Evolutionary conservation across 768 basidiomycete species (phyloP).

Genomic region (Calocybe cyanea): DNA sequence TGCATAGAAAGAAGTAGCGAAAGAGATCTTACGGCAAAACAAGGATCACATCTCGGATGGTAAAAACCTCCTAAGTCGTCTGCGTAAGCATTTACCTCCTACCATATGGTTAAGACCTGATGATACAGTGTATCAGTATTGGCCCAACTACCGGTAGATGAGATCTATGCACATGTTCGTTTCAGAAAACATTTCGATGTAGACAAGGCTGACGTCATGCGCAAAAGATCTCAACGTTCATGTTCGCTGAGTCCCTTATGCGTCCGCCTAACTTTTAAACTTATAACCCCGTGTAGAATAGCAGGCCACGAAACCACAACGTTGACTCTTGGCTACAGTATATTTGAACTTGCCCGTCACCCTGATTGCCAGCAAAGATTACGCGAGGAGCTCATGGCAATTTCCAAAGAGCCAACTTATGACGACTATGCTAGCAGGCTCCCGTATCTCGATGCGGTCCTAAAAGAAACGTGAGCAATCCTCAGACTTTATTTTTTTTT

Average conservation of each 20-base stretch:
- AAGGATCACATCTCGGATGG: too few species aligned
- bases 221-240: background rate
- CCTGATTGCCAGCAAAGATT: background rate
- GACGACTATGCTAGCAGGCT: background rate
- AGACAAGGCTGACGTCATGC: too few species aligned
- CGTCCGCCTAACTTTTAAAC: too few species aligned
- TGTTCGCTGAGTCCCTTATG: background rate
- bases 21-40: too few species aligned
- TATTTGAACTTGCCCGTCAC: background rate
- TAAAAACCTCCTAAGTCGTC: too few species aligned
- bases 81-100: too few species aligned
- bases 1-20: background rate
- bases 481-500: too few species aligned
- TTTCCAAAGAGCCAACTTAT: background rate
- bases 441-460: conserved; percentile 1
- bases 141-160: too few species aligned
- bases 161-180: too few species aligned
- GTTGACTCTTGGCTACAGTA: background rate
- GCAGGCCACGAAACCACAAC: background rate
- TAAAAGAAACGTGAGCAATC: background rate
- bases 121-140: too few species aligned
- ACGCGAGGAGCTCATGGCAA: background rate
- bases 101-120: too few species aligned
- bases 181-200: too few species aligned
- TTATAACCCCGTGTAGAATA: background rate